Conservation (phyloP, 2,329 filamentous ascomycete species). For the Neonectria hederae region DNA sequence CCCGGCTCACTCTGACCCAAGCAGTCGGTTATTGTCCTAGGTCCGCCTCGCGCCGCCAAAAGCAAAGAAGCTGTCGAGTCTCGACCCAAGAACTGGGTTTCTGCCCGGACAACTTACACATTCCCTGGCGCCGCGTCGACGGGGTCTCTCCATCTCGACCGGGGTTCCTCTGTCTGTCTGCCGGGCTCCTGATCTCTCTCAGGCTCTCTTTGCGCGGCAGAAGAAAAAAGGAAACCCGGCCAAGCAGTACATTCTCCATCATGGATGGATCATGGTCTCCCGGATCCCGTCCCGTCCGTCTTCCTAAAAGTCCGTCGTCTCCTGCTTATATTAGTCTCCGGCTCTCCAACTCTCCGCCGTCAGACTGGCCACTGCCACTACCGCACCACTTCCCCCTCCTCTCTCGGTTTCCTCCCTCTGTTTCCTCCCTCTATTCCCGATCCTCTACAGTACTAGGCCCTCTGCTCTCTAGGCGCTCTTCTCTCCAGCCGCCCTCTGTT, state of each 20-base stretch:
- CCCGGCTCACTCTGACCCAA: conserved; percentile 38
- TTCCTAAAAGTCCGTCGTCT: conserved; percentile 1
- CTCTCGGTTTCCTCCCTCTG: conserved; percentile 23
- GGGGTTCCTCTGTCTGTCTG: too few species aligned
- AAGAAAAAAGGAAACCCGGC: neutral
- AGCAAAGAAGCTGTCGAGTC: conserved; percentile 19
- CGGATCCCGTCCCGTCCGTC: neutral
- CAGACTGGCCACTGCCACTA: conserved; percentile 16
- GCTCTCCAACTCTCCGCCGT: conserved; percentile 2
- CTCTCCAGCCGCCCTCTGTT: neutral
- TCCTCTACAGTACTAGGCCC: neutral
- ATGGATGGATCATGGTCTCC: neutral
- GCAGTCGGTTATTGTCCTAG: conserved; percentile 36
- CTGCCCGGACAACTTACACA: conserved; percentile 33
- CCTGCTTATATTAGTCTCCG: conserved; percentile 36
- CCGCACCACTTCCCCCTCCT: conserved; percentile 13
- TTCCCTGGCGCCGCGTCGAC: conserved; percentile 27
- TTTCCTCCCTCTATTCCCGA: neutral
- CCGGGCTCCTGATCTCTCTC: too few species aligned
- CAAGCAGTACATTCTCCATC: neutral
- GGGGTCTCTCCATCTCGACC: neutral
- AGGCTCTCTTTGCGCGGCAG: neutral
- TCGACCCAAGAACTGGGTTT: conserved; percentile 22
- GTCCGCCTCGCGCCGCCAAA: conserved; percentile 2
- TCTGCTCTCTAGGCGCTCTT: neutral